Evolutionary conservation across 768 basidiomycete species (phyloP).

Genomic region (Hericium rajendrae): DNA sequence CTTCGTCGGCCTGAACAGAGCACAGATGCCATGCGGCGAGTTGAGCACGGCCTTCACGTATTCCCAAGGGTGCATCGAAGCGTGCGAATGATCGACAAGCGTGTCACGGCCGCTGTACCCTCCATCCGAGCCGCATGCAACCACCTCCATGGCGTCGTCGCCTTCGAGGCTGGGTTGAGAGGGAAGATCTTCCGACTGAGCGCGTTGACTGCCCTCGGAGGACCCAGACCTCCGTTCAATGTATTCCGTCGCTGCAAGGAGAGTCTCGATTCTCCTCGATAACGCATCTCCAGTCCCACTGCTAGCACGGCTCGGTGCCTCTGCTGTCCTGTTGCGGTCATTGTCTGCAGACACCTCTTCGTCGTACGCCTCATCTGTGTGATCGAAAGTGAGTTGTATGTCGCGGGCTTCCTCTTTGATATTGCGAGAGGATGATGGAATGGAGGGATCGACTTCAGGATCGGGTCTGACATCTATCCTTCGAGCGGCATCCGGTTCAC

Average conservation of each 20-base stretch:
- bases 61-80: background rate
- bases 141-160: background rate
- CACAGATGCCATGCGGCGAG: background rate
- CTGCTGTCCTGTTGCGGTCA: too few relatives aligned
- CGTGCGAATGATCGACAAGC: background rate
- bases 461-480: background rate
- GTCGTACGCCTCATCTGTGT: background rate
- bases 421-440: background rate
- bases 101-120: background rate
- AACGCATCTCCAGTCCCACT: too few relatives aligned
- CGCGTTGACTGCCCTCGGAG: background rate
- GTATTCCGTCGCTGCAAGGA: too few relatives aligned
- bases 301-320: too few relatives aligned
- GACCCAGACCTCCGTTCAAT: background rate
- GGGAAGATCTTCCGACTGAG: background rate
- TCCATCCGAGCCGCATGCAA: background rate
- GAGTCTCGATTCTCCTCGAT: too few relatives aligned
- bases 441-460: background rate
- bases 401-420: background rate
- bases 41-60: background rate
- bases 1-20: background rate
- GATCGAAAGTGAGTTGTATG: background rate
- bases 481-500: background rate
- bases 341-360: too few relatives aligned
- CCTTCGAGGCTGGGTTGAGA: background rate